These are phyloP conservation scores for Boletus eberwhitei DNA, from an alignment of 768 basidiomycete species.

Conservation along the genomic window DNA sequence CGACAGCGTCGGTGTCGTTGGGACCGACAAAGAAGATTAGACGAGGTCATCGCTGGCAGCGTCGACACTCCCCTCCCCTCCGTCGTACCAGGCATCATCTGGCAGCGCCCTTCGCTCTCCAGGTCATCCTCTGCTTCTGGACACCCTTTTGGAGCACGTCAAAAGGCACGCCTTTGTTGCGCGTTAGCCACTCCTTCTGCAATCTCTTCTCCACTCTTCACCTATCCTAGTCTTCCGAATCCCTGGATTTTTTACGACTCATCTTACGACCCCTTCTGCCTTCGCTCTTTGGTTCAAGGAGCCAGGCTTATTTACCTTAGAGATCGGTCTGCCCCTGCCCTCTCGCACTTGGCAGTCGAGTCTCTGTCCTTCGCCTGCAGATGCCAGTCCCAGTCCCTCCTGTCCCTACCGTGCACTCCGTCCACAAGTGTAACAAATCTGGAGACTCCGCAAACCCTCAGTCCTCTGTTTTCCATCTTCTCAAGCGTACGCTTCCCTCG, in stretches of 20 bases:
- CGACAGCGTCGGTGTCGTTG: conserved; percentile 45
- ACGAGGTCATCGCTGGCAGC: conserved; percentile 30
- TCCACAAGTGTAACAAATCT: conserved; percentile 56
- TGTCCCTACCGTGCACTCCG: conserved; percentile 56
- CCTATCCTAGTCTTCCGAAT: conserved; percentile 28
- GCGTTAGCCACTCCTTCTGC: conserved; percentile 64
- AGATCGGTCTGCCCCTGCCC: conserved; percentile 41
- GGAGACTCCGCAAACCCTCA: conserved; percentile 36
- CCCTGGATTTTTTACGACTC: conserved; percentile 56
- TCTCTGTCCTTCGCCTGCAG: conserved; percentile 49
- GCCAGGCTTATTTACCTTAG: conserved; percentile 37
- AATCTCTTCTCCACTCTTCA: conserved; percentile 26
- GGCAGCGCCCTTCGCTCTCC: conserved; percentile 13
- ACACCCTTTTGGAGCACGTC: conserved; percentile 33
- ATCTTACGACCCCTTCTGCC: conserved; percentile 56
- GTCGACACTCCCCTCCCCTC: conserved; percentile 14
- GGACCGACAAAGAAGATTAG: conserved; percentile 32
- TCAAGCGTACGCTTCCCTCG: conserved; percentile 57
- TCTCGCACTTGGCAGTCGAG: conserved; percentile 42
- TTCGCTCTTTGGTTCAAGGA: conserved; percentile 40
- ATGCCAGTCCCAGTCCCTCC: conserved; percentile 87
- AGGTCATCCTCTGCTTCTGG: conserved; percentile 23
- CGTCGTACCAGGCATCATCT: conserved; percentile 20
- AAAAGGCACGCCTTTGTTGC: conserved; percentile 95
- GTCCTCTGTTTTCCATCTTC: conserved; percentile 47